Base-by-base conservation (phyloP, 345 rosid genomes). In the Odontarrhena argentea region DNA sequence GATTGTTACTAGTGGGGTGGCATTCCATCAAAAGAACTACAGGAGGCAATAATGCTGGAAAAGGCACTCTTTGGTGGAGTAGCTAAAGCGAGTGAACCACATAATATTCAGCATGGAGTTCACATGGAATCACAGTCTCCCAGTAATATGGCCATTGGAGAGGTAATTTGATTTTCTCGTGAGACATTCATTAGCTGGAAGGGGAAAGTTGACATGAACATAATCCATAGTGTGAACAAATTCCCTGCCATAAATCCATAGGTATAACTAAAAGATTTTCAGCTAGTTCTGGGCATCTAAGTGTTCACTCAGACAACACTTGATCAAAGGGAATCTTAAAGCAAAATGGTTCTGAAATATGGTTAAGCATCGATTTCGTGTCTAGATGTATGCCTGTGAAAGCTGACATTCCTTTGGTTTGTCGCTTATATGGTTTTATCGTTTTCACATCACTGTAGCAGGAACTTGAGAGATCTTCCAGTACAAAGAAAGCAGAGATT, bases 41-140 rank as follows among this genome's bases (percentile, higher is more conserved):
- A 84, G 5, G 87, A 86, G 67, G 91, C 91, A 35, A 67, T 83
- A 49, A 70, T 79, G 79, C 76, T 88, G 60, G 96, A 88, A 81
- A 75, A 74, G 25, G 82, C 87, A 65, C 73, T 77, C 59, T 86
- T 88, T 65, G 71, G 80, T 76, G 76, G 77, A 77, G 69, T 43
- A 73, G 38, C 80, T 58, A 37, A 18, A 40, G 76, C 57, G 45
- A 80, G 57, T 36, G 30, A 75, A 65, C 74, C 83, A 9, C 32
- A 41, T 63, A 56, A 9, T 55, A 22, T 46, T 49, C 64, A 54
- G 34, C 53, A 13, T 28, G 73, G 63, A 54, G 9, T 5, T 66
- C 36, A 4, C 51, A 59, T 26, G 36, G 49, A 59, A 37, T 49
- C 71, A 3, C 54, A 57, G 8, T 58, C 67, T 73, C 6, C 61